Conservation (phyloP, 225 moss, liverwort and hornwort genomes). For the Antitrichia curtipendula region DNA sequence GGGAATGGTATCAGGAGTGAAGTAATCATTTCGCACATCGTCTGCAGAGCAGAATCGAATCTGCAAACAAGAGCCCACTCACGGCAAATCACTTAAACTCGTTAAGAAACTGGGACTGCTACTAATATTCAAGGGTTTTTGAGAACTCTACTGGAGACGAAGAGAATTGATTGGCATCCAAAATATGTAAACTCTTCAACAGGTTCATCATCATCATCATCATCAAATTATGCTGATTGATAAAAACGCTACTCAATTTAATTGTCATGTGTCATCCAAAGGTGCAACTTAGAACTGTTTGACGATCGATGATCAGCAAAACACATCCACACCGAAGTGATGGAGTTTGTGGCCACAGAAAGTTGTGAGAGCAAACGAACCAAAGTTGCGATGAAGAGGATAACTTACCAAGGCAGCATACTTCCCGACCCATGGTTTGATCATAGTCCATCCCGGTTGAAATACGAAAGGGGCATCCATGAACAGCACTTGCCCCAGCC, state of each 20-base stretch:
- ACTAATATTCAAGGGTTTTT: not conserved
- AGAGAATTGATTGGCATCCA: not conserved
- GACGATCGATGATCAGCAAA: not conserved
- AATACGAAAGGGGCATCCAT: constrained; percentile 73
- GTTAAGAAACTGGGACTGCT: not conserved
- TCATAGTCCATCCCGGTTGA: constrained; percentile 66
- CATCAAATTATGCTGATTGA: not conserved
- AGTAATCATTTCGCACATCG: constrained; percentile 23
- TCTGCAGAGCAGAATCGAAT: constrained; percentile 33
- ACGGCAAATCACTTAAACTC: not conserved
- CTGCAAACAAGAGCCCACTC: not conserved
- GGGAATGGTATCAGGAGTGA: constrained; percentile 18
- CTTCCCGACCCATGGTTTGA: constrained; percentile 58
- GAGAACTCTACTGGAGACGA: not conserved
- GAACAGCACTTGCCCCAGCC: constrained; percentile 64
- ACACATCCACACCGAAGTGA: not conserved
- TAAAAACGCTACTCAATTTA: not conserved
- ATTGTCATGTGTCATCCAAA: not conserved
- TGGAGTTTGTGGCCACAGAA: not conserved
- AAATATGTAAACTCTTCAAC: not conserved
- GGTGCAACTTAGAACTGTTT: not conserved
- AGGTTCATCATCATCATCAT: not conserved
- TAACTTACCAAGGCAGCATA: constrained; percentile 57
- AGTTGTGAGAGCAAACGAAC: not conserved
- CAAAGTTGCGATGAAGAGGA: not conserved